Conservation (phyloP, 805 yeast species). For the Kuraishia molischiana region DNA sequence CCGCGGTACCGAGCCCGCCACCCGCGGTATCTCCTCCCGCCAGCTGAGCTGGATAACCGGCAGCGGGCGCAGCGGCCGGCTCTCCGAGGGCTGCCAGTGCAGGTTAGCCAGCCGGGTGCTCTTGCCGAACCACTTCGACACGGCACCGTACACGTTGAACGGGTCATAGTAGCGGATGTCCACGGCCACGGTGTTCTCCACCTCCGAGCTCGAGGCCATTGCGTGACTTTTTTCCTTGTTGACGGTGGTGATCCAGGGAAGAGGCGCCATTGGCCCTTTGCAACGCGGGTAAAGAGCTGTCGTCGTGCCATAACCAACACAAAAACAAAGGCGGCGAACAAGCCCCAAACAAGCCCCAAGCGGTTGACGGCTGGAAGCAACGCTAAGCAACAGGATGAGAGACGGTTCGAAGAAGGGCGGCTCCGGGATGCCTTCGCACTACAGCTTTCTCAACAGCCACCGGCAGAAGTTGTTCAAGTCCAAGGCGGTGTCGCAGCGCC, state of each 20-base stretch:
- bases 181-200: constrained; percentile 5
- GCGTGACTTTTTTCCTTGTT: too few relatives aligned
- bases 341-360: too few relatives aligned
- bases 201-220: too few relatives aligned
- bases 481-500: neutral
- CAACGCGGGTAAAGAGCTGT: too few relatives aligned
- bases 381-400: too few relatives aligned
- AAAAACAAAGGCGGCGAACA: too few relatives aligned
- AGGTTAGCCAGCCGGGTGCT: constrained; percentile 52
- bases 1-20: constrained; percentile 2
- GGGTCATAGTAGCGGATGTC: constrained; percentile 68
- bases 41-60: constrained; percentile 45
- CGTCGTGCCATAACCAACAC: too few relatives aligned
- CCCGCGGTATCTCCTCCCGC: constrained; percentile 44
- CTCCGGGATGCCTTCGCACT: constrained; percentile 1
- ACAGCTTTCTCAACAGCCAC: neutral
- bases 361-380: too few relatives aligned
- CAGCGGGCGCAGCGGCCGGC: constrained; percentile 53
- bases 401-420: too few relatives aligned
- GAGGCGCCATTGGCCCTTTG: too few relatives aligned
- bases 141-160: constrained; percentile 40
- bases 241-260: too few relatives aligned
- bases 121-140: constrained; percentile 31
- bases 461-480: neutral
- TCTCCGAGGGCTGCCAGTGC: constrained; percentile 51